Conservation (phyloP, 495 filamentous ascomycete species). For the Aspergillus affinis region DNA sequence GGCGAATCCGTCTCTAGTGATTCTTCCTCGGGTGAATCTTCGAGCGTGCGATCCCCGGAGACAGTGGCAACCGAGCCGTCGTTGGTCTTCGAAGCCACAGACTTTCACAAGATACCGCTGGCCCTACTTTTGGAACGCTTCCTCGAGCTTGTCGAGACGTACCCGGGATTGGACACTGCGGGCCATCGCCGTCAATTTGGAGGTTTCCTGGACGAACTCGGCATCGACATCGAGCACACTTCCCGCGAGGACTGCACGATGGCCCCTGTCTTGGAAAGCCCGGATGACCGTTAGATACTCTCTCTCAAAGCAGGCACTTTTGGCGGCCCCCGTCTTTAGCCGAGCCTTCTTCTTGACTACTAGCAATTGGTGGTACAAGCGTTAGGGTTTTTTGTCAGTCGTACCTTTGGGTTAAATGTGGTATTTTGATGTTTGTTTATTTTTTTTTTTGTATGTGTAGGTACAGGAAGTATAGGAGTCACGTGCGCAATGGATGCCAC, state of each 20-base stretch:
- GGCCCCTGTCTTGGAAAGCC: neutral
- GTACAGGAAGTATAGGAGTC: no score
- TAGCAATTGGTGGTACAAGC: neutral
- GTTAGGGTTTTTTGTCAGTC: no score
- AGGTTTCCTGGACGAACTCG: constrained; percentile 16
- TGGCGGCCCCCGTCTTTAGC: constrained; percentile 5
- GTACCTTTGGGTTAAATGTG: no score
- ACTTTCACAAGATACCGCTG: constrained; percentile 18
- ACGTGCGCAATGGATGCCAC: no score
- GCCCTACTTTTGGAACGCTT: constrained; percentile 15
- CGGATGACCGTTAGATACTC: constrained; percentile 7
- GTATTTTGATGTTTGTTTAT: no score
- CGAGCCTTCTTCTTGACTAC: neutral
- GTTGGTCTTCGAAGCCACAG: constrained; percentile 5
- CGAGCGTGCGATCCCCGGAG: constrained; percentile 10
- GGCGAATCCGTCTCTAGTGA: neutral
- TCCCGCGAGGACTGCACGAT: neutral
- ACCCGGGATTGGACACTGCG: constrained; percentile 21
- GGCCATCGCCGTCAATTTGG: constrained; percentile 19
- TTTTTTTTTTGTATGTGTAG: no score
- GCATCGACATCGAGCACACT: constrained; percentile 5
- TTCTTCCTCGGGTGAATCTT: neutral
- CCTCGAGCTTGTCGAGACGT: constrained; percentile 13
- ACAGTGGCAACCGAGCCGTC: constrained; percentile 8
- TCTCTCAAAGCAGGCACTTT: neutral